Evolutionary conservation across 345 rosid species (phyloP), one percentile per base, ranked within the genome.

Genomic region (Aurinia saxatilis): DNA sequence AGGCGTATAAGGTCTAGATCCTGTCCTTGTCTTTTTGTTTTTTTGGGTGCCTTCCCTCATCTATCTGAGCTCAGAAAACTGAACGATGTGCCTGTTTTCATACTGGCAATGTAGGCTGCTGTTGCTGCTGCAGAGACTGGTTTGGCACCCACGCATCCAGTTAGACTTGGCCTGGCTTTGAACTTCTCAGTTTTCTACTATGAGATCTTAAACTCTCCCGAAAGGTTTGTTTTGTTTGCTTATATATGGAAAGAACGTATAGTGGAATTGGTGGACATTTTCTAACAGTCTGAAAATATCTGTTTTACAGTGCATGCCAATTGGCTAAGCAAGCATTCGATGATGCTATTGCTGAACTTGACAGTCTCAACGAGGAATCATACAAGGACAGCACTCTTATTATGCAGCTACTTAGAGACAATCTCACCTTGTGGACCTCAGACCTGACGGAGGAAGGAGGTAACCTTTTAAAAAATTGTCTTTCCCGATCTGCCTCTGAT

Each of bases 381-480:
- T 92, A 89, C 86, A 92, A 92, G 77, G 97, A 92, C 71, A 92
- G 98, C 78, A 89, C 98, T 46, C 83, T 92, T 64, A 92, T 92
- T 8, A 92, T 92, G 95, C 98, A 92, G 84, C 90, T 92, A 60
- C 79, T 92, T 65, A 87, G 97, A 84, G 98, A 92, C 51, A 89
- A 92, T 78, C 98, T 92, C 80, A 89, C 98, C 31, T 86, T 92
- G 53, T 92, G 96, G 98, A 92, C 98, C 71, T 92, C 95, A 54
- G 98, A 92, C 78, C 85, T 92, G 72, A 85, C 87, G 18, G 96
- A 92, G 74, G 96, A 92, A 74, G 96, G 93, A 81, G 93, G 96
- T 86, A 79, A 2, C 30, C 1, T 10, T 52, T 36, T 23, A 23
- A 23, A 23, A 8, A n/a, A 10, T 5, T 7, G 25, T 56, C 1